Base-by-base conservation (phyloP, 1,284 basidiomycete species). In the Microbotryomycetes sp. region DNA sequence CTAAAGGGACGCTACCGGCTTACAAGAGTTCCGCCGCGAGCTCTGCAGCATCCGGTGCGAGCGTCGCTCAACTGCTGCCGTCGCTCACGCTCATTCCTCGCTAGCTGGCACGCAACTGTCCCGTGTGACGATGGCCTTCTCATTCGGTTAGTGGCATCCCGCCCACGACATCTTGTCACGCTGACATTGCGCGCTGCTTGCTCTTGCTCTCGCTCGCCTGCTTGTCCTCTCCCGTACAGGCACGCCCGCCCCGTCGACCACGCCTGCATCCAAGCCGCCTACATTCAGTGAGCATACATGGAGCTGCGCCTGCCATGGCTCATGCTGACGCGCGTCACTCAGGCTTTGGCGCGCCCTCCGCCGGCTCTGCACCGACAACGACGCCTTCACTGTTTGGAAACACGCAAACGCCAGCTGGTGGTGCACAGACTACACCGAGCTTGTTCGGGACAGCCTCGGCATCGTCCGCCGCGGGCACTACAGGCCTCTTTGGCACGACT, bases 301-400 rank as follows among this genome's bases (percentile, higher is more conserved):
- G 4, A 2, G 11, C 56, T 49, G 2, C 54, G 29, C 3, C 26
- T n/a, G 2, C 31, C 52, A 16, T 23, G 16, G 31, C 48, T 57
- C 21, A 41, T 4, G 6, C 56, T 41, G 13, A 47, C 11, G 26
- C 13, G 4, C n/a, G n/a, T n/a, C n/a, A n/a, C n/a, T n/a, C 54
- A 60, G 60, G 60, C 35, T 62, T 62, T 47, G 64, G 60, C 31
- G 28, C 57, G 23, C 57, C 62, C 28, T 47, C 58, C 48, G 18
- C 61, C 9, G 15, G 50, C 57, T 1, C 46, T 28, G 27, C 28
- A n/a, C 24, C 35, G 9, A 24, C 52, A 16, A 2, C 45, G 2
- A 6, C 15, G 28, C 57, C 61, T 11, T 64, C 62, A 18, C 49
- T 64, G 13, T 64, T 64, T 18, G 59, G 64, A 29, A 31, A 46